These are phyloP conservation scores for Phoma sp. DNA, from an alignment of 2,329 filamentous ascomycete genomes.

Conservation along the genomic window DNA sequence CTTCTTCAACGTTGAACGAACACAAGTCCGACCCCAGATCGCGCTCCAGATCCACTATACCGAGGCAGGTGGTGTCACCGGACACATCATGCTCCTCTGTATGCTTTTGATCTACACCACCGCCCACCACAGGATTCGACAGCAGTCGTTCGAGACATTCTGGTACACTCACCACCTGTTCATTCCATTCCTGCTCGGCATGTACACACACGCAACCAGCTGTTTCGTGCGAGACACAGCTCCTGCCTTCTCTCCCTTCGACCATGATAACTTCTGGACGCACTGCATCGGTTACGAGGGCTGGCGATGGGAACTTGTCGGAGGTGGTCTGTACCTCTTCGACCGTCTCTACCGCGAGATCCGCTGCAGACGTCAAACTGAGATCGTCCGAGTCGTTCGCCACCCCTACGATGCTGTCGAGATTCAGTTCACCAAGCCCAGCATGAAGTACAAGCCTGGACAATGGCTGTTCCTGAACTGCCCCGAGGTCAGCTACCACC, in stretches of 20 bases:
- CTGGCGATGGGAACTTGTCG: conserved; percentile 95
- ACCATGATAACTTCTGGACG: conserved; percentile 80
- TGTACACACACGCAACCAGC: conserved; percentile 95
- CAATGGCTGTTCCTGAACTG: conserved; percentile 98
- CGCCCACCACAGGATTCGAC: conserved; percentile 88
- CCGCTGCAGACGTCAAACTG: conserved; percentile 79
- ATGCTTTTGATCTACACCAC: conserved; percentile 99
- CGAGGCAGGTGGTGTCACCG: conserved; percentile 88
- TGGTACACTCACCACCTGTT: conserved; percentile 99
- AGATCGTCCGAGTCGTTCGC: conserved; percentile 91
- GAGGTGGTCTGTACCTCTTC: conserved; percentile 81
- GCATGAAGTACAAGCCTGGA: conserved; percentile 96
- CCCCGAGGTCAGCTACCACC: conserved; percentile 83
- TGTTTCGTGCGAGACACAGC: conserved; percentile 92
- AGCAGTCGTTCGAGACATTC: conserved; percentile 97
- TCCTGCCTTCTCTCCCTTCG: conserved; percentile 80
- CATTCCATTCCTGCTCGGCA: conserved; percentile 88
- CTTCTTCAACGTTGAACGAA: conserved; percentile 93
- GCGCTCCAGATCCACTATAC: conserved; percentile 92
- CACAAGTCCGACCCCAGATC: conserved; percentile 78
- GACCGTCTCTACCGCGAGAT: conserved; percentile 94
- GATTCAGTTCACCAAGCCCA: conserved; percentile 95
- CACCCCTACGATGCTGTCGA: conserved; percentile 98
- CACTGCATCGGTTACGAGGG: conserved; percentile 96
- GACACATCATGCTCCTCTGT: conserved; percentile 97